These are phyloP conservation scores for Clonostachys rhizophaga DNA, from an alignment of 2,329 filamentous ascomycete species.

Conservation along the genomic window DNA sequence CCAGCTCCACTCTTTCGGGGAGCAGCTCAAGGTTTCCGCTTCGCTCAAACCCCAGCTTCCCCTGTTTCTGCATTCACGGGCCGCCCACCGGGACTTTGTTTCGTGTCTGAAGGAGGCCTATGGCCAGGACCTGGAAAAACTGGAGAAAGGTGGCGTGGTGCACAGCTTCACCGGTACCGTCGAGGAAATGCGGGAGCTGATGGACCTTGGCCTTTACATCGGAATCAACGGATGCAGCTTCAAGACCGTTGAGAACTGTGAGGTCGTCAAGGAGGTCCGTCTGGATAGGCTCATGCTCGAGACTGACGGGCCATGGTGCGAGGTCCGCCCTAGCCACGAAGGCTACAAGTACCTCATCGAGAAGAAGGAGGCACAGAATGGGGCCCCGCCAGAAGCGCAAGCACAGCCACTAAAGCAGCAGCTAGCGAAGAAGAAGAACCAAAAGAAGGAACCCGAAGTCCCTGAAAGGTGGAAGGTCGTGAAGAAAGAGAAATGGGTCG, in stretches of 20 bases:
- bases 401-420: constrained; percentile 12
- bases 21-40: constrained; percentile 75
- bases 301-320: constrained; percentile 97
- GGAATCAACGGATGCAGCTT: constrained; percentile 97
- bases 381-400: constrained; percentile 6
- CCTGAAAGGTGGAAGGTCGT: constrained; percentile 74
- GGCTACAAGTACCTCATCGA: constrained; percentile 65
- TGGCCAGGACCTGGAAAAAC: constrained; percentile 52
- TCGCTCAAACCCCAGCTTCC: constrained; percentile 69
- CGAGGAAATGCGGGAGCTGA: constrained; percentile 77
- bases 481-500: constrained; percentile 93
- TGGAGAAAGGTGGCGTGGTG: constrained; percentile 77
- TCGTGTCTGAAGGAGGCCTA: constrained; percentile 57
- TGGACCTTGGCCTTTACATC: constrained; percentile 78
- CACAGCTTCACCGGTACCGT: constrained; percentile 91
- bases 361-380: constrained; percentile 23
- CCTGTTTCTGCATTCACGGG: constrained; percentile 87
- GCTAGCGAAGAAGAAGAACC: constrained; percentile 39
- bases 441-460: constrained; percentile 60
- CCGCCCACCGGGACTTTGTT: constrained; percentile 82
- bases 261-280: constrained; percentile 74
- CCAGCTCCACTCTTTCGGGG: constrained; percentile 80
- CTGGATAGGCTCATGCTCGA: constrained; percentile 85
- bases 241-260: constrained; percentile 89
- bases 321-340: constrained; percentile 85